Percentiles rank a stretch among this genome's conserved stretches.
Evolutionary conservation across 768 basidiomycete genomes (phyloP).

Genomic region (Termitomyces bulborhizus): DNA sequence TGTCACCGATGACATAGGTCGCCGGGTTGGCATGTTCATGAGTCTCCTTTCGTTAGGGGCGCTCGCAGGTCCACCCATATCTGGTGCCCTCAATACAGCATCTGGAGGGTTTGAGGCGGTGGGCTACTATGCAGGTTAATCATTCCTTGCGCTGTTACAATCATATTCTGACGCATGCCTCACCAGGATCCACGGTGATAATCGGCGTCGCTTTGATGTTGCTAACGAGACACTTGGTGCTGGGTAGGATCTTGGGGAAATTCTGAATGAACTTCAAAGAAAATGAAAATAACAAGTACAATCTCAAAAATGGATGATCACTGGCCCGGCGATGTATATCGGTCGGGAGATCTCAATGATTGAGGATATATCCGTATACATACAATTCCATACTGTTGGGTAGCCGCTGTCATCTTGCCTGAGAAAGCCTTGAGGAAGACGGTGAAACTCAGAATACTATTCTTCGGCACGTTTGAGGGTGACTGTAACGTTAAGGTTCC

Average conservation of each 20-base stretch:
- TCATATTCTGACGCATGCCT: neutral
- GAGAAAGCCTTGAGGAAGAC: neutral
- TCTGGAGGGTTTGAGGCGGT: conserved; percentile 49
- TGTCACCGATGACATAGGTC: conserved; percentile 51
- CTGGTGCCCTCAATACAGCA: conserved; percentile 55
- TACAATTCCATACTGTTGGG: too few species aligned
- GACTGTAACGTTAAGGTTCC: neutral
- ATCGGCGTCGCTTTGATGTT: conserved; percentile 12
- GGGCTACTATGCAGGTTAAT: conserved; percentile 27
- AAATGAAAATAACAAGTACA: too few species aligned
- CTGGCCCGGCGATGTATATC: neutral
- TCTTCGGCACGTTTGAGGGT: neutral
- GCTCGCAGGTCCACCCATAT: conserved; percentile 66
- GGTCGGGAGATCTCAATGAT: neutral
- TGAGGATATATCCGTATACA: neutral
- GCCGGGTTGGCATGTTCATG: conserved; percentile 59
- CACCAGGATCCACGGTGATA: conserved; percentile 15
- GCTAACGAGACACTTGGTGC: conserved; percentile 12
- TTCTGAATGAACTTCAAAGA: conserved; percentile 3
- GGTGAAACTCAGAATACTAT: neutral
- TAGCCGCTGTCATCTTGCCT: too few species aligned
- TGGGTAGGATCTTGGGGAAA: conserved; percentile 12
- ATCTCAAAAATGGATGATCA: neutral
- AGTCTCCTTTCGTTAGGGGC: conserved; percentile 57
- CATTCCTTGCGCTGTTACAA: neutral